A percentile compares a stretch with the other conserved stretches of the same genome.
phyloP scores from a whole-genome alignment of 108 stramenopile genomes.

The Conticribra weissflogii region DNA sequence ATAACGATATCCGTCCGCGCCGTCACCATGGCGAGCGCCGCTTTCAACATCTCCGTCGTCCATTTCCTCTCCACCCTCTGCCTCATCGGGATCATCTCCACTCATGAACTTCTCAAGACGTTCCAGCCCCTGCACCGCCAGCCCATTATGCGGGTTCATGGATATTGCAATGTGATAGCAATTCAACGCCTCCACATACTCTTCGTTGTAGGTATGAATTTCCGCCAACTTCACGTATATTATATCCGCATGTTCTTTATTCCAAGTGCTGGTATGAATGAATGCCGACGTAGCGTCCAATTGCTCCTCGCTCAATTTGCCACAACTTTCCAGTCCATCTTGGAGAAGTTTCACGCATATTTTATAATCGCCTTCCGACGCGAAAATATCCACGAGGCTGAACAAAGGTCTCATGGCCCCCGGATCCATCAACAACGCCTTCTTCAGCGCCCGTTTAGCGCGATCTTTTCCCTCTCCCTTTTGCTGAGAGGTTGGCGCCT shows the following conservation, averaged over 20 bases:
- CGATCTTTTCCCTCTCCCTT: conserved; percentile 63
- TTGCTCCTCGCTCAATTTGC: conserved; percentile 25
- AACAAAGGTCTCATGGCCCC: conserved; percentile 71
- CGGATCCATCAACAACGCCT: conserved; percentile 73
- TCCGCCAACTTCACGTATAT: conserved; percentile 75
- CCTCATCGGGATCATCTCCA: conserved; percentile 52
- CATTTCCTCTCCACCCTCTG: conserved; percentile 28
- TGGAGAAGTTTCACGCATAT: conserved; percentile 65
- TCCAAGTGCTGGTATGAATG: conserved; percentile 29
- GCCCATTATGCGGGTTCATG: conserved; percentile 69
- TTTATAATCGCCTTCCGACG: conserved; percentile 66
- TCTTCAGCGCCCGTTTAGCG: conserved; percentile 79
- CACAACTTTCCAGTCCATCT: conserved; percentile 63
- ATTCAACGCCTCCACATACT: conserved; percentile 72
- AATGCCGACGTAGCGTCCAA: conserved; percentile 17
- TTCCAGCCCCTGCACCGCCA: conserved; percentile 67
- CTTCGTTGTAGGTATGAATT: conserved; percentile 65
- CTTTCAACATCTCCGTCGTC: conserved; percentile 21
- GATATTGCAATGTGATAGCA: conserved; percentile 79
- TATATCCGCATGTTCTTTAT: conserved; percentile 48
- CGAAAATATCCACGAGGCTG: conserved; percentile 69
- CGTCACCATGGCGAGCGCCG: conserved; percentile 25
- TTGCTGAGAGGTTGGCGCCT: conserved; percentile 40
- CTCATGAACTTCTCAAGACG: conserved; percentile 74
- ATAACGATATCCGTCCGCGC: neutral